Evolutionary conservation across 495 filamentous ascomycete genomes (phyloP), one percentile per base, ranked within the genome.

Genomic region (Aspergillus homomorphus): DNA sequence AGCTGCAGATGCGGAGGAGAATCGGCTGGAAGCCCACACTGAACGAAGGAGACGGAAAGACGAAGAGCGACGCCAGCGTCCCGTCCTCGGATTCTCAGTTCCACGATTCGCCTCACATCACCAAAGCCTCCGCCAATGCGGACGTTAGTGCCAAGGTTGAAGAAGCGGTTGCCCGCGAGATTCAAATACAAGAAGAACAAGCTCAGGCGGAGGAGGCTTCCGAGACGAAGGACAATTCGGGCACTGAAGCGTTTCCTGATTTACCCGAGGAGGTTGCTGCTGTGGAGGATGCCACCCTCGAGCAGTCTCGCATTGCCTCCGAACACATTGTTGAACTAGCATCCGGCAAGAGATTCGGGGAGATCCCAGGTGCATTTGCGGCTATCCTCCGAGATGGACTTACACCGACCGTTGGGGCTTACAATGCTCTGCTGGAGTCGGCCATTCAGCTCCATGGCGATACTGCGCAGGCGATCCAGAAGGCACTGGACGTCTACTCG

Each of bases 401-500:
- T 54, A 84, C 85, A 54, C 93, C 94, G 16, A 90, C 84, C 3
- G 83, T 92, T 28, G 78, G 84, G 19, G 88, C 93, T 18, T 98
- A 98, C 78, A 96, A 97, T 73, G 89, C 89, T 38, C 78, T 98
- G 44, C 77, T 98, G 43, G 79, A 86, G 62, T 90, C 95, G 24
- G 92, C 90, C 21, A 85, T 95, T 58, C 77, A 88, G 58, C 79
- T 96, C 20, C 73, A 79, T 50, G 77, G 77, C 6, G 84, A 89
- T 65, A 86, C 85, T 67, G 84, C 87, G 51, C 89, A 91, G 73
- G 82, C 91, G 10, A 87, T 96, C 22, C 84, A 89, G 48, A 96
- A 96, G 74, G 92, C 90, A 6, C 82, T 98, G 50, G 91, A 92
- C 79, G 88, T 98, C 57, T 98, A 98, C 76, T 88, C 91, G 44